A percentile compares a stretch with the other conserved stretches of the same genome.
Conservation (phyloP, 768 basidiomycete species). For the Suillus plorans region DNA sequence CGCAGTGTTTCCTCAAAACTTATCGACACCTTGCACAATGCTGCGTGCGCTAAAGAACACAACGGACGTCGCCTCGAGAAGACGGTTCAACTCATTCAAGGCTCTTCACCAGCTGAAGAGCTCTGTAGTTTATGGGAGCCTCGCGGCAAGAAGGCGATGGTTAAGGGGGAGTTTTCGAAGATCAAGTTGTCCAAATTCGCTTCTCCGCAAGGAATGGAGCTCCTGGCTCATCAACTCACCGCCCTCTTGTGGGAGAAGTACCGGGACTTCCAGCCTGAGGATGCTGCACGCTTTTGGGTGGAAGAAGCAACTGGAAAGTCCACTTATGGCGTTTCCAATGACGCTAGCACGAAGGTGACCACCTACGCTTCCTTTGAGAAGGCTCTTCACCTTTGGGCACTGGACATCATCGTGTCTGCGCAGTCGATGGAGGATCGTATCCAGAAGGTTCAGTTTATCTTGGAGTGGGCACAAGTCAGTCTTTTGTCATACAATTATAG, state of each 20-base stretch:
- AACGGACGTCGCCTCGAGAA: constrained; percentile 28
- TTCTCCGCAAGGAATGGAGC: constrained; percentile 35
- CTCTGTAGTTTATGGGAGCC: constrained; percentile 27
- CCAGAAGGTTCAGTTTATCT: constrained; percentile 40
- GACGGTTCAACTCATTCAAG: constrained; percentile 23
- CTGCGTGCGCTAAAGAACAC: constrained; percentile 19
- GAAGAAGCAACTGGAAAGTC: constrained; percentile 25
- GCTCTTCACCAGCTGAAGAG: constrained; percentile 16
- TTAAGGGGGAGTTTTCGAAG: constrained; percentile 23
- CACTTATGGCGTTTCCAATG: constrained; percentile 1
- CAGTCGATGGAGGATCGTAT: constrained; percentile 19
- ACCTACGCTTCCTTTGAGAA: constrained; percentile 36
- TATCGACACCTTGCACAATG: constrained; percentile 30
- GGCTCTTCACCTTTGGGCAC: constrained; percentile 41
- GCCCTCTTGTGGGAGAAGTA: constrained; percentile 37
- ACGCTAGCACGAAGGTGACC: constrained; percentile 28
- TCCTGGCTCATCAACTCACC: constrained; percentile 48
- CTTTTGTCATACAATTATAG: neutral
- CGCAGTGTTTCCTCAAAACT: constrained; percentile 26
- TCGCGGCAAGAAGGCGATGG: constrained; percentile 29
- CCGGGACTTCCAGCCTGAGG: constrained; percentile 41
- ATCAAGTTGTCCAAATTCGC: constrained; percentile 36
- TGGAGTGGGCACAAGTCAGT: constrained; percentile 44
- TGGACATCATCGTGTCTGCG: constrained; percentile 34
- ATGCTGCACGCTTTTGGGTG: constrained; percentile 42